A percentile compares a stretch with the other conserved stretches of the same genome.
phyloP scores from a whole-genome alignment of 1,139 yeast species.

The Hansenula lynferdii region DNA sequence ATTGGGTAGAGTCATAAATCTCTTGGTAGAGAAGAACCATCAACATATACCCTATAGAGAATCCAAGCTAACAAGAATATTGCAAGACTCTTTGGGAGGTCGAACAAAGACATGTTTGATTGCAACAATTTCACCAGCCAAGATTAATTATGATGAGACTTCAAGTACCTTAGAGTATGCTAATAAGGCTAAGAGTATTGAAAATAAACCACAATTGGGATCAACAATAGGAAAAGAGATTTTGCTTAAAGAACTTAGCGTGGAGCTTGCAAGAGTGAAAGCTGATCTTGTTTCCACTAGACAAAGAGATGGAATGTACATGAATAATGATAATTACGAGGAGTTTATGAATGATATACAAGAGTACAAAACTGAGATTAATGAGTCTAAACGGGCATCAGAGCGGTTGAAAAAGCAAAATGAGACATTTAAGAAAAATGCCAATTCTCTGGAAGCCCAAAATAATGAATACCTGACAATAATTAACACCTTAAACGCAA shows the following conservation, averaged over 20 bases:
- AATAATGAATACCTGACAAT: constrained; percentile 25
- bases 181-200: constrained; percentile 58
- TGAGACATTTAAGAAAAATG: constrained; percentile 25
- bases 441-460: constrained; percentile 20
- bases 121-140: constrained; percentile 69
- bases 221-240: constrained; percentile 44
- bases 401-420: constrained; percentile 32
- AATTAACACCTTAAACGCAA: constrained; percentile 24
- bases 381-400: constrained; percentile 33
- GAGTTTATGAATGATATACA: constrained; percentile 41
- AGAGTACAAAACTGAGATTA: constrained; percentile 39
- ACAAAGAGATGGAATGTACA: constrained; percentile 55
- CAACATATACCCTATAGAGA: constrained; percentile 69
- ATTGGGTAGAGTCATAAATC: constrained; percentile 59
- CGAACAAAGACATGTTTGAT: constrained; percentile 60
- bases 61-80: constrained; percentile 55
- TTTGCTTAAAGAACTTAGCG: constrained; percentile 50
- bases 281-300: constrained; percentile 58
- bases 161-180: constrained; percentile 63
- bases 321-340: constrained; percentile 55
- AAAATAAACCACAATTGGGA: constrained; percentile 54
- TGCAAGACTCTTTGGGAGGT: constrained; percentile 67
- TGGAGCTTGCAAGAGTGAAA: constrained; percentile 49
- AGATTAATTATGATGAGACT: constrained; percentile 56
- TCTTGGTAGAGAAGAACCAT: constrained; percentile 37